Evolutionary conservation across 2,329 filamentous ascomycete species (phyloP).

Genomic region (Epichloe hybrida): DNA sequence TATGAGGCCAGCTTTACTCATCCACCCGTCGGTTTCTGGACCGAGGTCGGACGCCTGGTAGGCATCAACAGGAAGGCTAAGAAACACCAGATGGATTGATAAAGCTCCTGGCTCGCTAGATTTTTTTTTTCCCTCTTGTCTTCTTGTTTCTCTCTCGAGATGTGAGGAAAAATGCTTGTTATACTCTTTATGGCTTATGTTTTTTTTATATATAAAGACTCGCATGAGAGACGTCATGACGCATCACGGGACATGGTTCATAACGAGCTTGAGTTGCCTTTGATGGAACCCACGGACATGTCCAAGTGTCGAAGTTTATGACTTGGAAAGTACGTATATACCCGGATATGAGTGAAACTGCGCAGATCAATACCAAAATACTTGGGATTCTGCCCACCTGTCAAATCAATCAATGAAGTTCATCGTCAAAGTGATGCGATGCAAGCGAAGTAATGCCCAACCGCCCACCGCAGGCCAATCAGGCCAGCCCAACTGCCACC

Average conservation of each 20-base stretch:
- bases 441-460: no score
- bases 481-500: background rate
- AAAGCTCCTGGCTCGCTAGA: background rate
- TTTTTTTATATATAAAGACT: background rate
- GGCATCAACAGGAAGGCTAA: slow-evolving; percentile 20
- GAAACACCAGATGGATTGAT: slow-evolving; percentile 7
- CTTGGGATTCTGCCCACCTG: background rate
- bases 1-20: slow-evolving; percentile 40
- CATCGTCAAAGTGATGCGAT: background rate
- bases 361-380: background rate
- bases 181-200: background rate
- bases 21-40: slow-evolving; percentile 40
- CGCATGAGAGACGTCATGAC: background rate
- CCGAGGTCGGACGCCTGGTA: slow-evolving; percentile 34
- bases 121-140: background rate
- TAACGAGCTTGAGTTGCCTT: background rate
- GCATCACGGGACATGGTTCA: background rate
- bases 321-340: slow-evolving; percentile 3
- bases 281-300: background rate
- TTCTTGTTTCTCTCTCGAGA: background rate
- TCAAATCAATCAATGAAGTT: background rate
- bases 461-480: background rate
- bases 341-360: slow-evolving; percentile 2
- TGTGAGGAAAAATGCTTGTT: background rate
- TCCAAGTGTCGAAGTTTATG: background rate